Evolutionary conservation across 805 yeast species (phyloP).

Genomic region (Cyberlindnera mississippiensis): DNA sequence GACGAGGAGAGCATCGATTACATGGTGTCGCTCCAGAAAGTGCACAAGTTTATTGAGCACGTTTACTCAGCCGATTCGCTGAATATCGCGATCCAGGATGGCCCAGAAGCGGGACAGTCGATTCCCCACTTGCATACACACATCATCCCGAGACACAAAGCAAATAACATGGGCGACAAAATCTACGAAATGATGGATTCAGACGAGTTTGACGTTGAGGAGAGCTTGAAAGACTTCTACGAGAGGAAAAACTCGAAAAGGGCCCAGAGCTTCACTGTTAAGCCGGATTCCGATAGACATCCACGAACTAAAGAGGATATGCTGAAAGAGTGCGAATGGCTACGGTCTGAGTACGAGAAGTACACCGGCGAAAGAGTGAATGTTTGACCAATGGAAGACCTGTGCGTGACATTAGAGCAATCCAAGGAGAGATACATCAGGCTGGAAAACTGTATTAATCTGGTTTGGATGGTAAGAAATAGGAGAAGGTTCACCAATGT

Average conservation of each 20-base stretch:
- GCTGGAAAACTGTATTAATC: too few species aligned
- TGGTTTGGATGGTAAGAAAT: too few species aligned
- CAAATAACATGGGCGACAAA: constrained; percentile 62
- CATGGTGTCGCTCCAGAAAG: constrained; percentile 67
- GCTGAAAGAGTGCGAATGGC: constrained; percentile 63
- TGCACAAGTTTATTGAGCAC: constrained; percentile 62
- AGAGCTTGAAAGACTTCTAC: constrained; percentile 28
- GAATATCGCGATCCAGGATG: constrained; percentile 94
- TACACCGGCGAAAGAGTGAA: constrained; percentile 1
- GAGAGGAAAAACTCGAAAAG: constrained; percentile 29
- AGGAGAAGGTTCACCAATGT: too few species aligned
- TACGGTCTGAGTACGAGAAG: constrained; percentile 37
- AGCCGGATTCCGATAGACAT: constrained; percentile 49
- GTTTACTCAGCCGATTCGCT: constrained; percentile 76
- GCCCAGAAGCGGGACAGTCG: constrained; percentile 94
- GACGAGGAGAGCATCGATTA: constrained; percentile 73
- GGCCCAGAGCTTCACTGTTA: constrained; percentile 28
- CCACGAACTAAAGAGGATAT: constrained; percentile 61
- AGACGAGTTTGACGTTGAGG: constrained; percentile 43
- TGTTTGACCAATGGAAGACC: too few species aligned
- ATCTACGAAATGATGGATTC: constrained; percentile 63
- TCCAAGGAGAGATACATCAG: too few species aligned
- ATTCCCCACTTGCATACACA: constrained; percentile 95
- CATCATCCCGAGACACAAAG: constrained; percentile 74
- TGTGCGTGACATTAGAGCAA: too few species aligned